phyloP scores from a whole-genome alignment of 2,329 filamentous ascomycete genomes.

The Cladosporium sp. region DNA sequence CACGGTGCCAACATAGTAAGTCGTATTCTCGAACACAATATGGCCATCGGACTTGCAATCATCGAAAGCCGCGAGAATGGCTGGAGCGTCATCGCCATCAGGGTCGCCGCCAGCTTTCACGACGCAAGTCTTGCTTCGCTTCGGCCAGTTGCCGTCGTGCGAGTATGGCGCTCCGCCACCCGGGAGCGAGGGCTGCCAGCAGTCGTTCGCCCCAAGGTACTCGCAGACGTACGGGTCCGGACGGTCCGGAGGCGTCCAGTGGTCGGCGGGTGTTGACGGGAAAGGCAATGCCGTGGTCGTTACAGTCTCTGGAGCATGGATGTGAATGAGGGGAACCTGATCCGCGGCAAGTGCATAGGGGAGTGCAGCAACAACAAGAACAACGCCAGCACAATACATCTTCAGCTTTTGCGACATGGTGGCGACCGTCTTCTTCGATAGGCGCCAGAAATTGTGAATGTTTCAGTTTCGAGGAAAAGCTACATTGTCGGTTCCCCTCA shows the following conservation, averaged over 20 bases:
- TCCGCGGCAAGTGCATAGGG: background rate
- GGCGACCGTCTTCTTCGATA: background rate
- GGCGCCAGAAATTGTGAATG: background rate
- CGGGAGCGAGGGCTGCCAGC: conserved; percentile 30
- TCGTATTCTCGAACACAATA: conserved; percentile 54
- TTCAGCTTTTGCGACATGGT: background rate
- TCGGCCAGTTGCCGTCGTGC: conserved; percentile 29
- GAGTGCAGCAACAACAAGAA: background rate
- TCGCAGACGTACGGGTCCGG: conserved; percentile 33
- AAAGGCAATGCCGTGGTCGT: conserved; percentile 24
- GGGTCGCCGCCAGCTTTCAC: conserved; percentile 26
- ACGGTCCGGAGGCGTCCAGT: conserved; percentile 29
- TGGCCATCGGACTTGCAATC: conserved; percentile 54
- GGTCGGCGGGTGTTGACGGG: conserved; percentile 22
- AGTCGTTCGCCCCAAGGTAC: conserved; percentile 31
- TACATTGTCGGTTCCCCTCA: conserved; percentile 9
- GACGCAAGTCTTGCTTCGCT: conserved; percentile 29
- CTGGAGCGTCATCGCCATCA: conserved; percentile 51
- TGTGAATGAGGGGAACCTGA: background rate
- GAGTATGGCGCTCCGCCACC: conserved; percentile 29
- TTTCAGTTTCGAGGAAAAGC: background rate
- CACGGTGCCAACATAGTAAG: conserved; percentile 52
- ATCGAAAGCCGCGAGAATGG: conserved; percentile 55
- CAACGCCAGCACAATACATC: background rate
- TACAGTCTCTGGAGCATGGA: conserved; percentile 6